Base-by-base conservation (phyloP, 2,329 filamentous ascomycete genomes). In the Hymenoscyphus salicellus region DNA sequence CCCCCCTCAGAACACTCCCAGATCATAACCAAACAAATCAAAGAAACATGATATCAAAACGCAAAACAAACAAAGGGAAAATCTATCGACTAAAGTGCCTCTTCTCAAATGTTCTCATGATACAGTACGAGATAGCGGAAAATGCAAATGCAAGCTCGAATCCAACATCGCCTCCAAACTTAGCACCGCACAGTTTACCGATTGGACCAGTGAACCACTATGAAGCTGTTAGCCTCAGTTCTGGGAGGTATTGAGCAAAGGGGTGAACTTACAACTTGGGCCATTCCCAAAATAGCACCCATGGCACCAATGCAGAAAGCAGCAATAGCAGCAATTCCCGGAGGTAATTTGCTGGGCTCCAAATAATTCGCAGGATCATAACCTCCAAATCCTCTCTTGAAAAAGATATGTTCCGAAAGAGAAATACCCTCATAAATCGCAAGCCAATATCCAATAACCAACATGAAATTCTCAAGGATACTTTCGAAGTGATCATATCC, bases 391-490 rank as follows among this genome's bases (percentile, higher is more conserved):
- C 86, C 85, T 28, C 84, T 82, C 72, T 84, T 85, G 80, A 89
- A 91, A 73, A 90, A 71, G 71, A 91, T 84, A 77, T 92, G 89
- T 63, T 92, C 89, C 1, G 82, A 79, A 20, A 91, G 74, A 0
- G 84, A 80, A 67, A 92, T 84, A 57, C 84, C 88, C 68, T 86
- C 84, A 77, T 92, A 92, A 71, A 92, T 90, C 58, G 88, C 86
- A 1, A 92, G 81, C 89, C 89, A 92, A 79, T 92, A 92, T 1
- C 84, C 85, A 66, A 87, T 87, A 60, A 88, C 74, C 66, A 85
- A 77, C 86, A 92, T 89, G 77, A 92, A 90, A 76, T 90, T 89
- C 73, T 89, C 83, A 16, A 92, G 80, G 2, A 89, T 83, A 6
- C 75, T 73, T 68, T 87, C 84, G 74, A 91, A 91, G 72, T 88